Evolutionary conservation across 2,329 filamentous ascomycete genomes (phyloP).

Genomic region (Chrysosphaeria jannelii): DNA sequence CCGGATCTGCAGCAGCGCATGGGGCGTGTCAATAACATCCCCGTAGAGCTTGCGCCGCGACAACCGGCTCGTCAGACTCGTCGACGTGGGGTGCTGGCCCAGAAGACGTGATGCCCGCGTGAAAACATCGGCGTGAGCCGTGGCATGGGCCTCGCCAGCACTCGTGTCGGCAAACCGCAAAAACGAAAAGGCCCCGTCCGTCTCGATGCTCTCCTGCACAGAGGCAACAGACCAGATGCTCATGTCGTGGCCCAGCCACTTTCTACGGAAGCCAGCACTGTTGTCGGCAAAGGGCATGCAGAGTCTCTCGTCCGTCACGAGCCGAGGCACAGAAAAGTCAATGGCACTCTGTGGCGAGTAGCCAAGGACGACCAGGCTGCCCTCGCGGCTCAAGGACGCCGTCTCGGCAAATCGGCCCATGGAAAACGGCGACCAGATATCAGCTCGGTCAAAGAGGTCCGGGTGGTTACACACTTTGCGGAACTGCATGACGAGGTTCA

Average conservation of each 20-base stretch:
- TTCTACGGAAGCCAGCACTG: conserved; percentile 47
- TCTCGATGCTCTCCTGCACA: conserved; percentile 29
- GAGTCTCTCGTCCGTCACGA: conserved; percentile 59
- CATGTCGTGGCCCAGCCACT: conserved; percentile 52
- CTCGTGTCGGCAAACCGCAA: conserved; percentile 62
- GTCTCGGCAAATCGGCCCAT: conserved; percentile 80
- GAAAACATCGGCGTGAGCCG: conserved; percentile 41
- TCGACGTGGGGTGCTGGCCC: conserved; percentile 14
- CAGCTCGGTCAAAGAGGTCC: conserved; percentile 82
- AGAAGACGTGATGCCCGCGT: conserved; percentile 26
- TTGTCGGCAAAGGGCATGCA: conserved; percentile 47
- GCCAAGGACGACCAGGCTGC: conserved; percentile 42
- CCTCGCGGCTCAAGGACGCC: conserved; percentile 78
- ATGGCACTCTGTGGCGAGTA: conserved; percentile 76
- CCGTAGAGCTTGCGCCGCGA: conserved; percentile 38
- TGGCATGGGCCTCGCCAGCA: conserved; percentile 36
- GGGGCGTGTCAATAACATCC: conserved; percentile 23
- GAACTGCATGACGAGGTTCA: conserved; percentile 99
- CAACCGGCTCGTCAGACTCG: conserved; percentile 13
- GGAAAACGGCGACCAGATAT: conserved; percentile 63
- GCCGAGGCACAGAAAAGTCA: conserved; percentile 50
- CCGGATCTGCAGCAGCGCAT: conserved; percentile 57
- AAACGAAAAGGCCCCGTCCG: conserved; percentile 53
- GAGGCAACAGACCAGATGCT: conserved; percentile 74
- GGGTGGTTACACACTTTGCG: conserved; percentile 97